Evolutionary conservation across 1,284 basidiomycete genomes (phyloP).

Genomic region (Vanrija humicola): DNA sequence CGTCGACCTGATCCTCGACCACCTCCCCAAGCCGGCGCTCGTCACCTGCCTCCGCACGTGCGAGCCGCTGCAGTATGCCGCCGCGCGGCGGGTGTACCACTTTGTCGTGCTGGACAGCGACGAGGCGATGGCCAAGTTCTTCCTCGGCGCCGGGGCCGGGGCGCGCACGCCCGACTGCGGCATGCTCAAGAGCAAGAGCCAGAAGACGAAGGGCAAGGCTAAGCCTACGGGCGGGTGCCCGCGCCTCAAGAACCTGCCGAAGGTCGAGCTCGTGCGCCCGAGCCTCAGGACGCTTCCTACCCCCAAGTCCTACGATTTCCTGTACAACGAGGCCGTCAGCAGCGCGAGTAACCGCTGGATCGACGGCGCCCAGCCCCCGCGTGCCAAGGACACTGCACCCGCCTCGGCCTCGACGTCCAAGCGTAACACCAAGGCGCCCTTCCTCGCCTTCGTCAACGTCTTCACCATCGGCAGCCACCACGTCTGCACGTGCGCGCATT

Average conservation of each 20-base stretch:
- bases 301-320: not conserved
- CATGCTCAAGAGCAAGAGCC: too few relatives aligned
- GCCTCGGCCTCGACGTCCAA: too few relatives aligned
- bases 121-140: not conserved
- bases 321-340: too few relatives aligned
- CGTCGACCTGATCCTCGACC: not conserved
- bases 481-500: not conserved
- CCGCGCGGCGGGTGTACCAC: not conserved
- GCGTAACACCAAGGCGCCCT: not conserved
- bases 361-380: too few relatives aligned
- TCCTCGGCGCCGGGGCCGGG: too few relatives aligned
- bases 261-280: not conserved
- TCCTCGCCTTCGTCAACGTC: constrained; percentile 1
- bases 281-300: not conserved
- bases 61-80: not conserved
- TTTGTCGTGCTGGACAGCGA: not conserved
- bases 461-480: constrained; percentile 2
- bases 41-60: not conserved
- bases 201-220: too few relatives aligned
- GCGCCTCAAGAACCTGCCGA: not conserved
- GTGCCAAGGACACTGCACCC: too few relatives aligned
- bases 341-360: too few relatives aligned
- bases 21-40: not conserved
- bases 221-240: too few relatives aligned
- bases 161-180: too few relatives aligned